phyloP scores from a whole-genome alignment of 202 grass and related monocot species.

The Thinopyrum obtusiflorum region DNA sequence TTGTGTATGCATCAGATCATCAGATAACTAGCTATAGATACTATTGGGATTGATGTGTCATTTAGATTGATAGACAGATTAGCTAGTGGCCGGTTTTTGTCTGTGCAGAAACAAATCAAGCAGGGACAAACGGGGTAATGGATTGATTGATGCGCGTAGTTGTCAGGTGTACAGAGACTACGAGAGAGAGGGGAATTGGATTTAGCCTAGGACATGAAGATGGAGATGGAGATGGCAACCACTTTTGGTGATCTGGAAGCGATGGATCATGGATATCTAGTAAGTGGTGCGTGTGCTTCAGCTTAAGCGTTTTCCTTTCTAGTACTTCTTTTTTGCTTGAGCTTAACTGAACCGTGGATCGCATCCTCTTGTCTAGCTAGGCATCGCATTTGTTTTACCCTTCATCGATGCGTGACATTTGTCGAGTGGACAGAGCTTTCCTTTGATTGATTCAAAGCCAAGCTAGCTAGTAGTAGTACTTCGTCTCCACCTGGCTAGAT shows the following conservation, averaged over 20 bases:
- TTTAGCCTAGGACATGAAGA: not conserved
- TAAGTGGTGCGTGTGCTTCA: constrained; percentile 30
- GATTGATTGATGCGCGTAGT: not conserved
- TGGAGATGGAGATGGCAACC: not conserved
- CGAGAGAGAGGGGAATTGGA: not conserved
- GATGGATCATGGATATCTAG: not conserved
- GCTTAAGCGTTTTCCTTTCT: not conserved
- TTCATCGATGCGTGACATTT: not conserved
- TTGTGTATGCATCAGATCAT: not conserved
- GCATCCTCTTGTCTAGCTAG: not conserved
- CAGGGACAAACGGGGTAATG: not conserved
- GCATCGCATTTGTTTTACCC: not conserved
- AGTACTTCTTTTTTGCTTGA: not conserved
- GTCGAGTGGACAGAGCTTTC: not conserved
- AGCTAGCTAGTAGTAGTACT: not conserved
- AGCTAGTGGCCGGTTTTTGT: not conserved
- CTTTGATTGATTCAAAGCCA: constrained; percentile 32
- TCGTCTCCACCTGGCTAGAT: not conserved
- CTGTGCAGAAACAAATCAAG: not conserved
- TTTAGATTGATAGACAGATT: not conserved
- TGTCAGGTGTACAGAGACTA: not conserved
- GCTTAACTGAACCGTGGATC: constrained; percentile 1
- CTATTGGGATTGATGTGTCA: not conserved
- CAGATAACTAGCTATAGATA: not conserved
- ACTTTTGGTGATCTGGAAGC: not conserved